Evolutionary conservation across 768 basidiomycete genomes (phyloP).

Genomic region (Holtermannia corniformis): DNA sequence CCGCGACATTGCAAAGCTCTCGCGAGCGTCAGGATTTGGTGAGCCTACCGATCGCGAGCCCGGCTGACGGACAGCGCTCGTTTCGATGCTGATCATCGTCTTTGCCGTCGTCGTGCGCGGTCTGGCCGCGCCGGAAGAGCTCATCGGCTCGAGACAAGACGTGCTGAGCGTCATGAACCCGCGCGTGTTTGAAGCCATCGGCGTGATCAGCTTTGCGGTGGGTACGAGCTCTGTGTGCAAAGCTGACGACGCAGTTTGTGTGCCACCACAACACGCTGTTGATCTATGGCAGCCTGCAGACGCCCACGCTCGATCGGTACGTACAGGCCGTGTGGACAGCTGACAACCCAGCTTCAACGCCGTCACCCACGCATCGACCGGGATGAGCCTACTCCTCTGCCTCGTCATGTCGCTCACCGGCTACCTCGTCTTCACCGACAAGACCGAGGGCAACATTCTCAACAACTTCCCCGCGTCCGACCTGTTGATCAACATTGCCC

Average conservation of each 20-base stretch:
- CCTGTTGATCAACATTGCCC: constrained; percentile 85
- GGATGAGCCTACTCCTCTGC: constrained; percentile 74
- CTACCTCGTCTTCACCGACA: constrained; percentile 80
- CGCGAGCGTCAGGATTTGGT: constrained; percentile 83
- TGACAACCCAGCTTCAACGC: constrained; percentile 53
- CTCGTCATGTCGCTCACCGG: constrained; percentile 73
- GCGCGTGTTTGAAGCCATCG: constrained; percentile 87
- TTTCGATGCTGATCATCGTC: constrained; percentile 81
- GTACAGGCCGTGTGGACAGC: background rate
- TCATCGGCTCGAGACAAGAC: constrained; percentile 66
- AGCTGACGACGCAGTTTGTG: background rate
- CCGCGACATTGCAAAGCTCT: constrained; percentile 94
- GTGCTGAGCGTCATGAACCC: constrained; percentile 67
- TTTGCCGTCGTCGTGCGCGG: constrained; percentile 72
- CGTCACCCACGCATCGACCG: constrained; percentile 87
- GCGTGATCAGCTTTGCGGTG: constrained; percentile 60
- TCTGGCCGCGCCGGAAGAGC: constrained; percentile 58
- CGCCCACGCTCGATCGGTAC: constrained; percentile 78
- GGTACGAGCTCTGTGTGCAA: constrained; percentile 1
- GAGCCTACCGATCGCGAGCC: constrained; percentile 40
- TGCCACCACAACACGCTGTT: constrained; percentile 96
- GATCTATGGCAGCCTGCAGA: constrained; percentile 86
- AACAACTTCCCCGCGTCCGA: constrained; percentile 86
- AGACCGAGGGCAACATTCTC: constrained; percentile 75
- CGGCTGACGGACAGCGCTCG: constrained; percentile 41